A percentile compares a stretch with the other conserved stretches of the same genome.
Evolutionary conservation across 1,284 basidiomycete genomes (phyloP).

Genomic region (Ganoderma sinense): DNA sequence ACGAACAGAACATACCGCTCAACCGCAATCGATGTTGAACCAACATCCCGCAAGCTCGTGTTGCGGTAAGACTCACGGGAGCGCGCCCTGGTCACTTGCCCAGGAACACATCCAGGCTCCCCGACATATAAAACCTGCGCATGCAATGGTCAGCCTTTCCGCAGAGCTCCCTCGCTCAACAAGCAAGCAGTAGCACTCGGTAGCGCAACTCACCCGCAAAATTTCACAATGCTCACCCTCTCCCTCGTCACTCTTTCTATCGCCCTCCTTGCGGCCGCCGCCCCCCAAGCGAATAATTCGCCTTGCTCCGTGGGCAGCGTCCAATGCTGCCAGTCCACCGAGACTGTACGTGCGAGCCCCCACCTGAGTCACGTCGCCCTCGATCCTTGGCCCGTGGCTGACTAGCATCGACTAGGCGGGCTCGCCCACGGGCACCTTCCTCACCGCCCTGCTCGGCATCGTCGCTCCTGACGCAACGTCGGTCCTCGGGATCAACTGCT

Average conservation of each 20-base stretch:
- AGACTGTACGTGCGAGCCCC: conserved; percentile 7
- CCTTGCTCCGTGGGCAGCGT: conserved; percentile 34
- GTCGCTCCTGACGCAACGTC: conserved; percentile 30
- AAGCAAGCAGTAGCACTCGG: neutral
- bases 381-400: neutral
- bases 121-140: neutral
- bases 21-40: neutral
- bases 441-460: conserved; percentile 34
- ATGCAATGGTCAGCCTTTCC: neutral
- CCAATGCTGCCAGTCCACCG: conserved; percentile 36
- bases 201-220: neutral
- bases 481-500: conserved; percentile 38
- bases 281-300: neutral
- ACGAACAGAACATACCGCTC: neutral
- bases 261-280: conserved; percentile 9
- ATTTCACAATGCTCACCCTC: neutral
- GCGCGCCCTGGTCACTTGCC: no score
- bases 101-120: no score
- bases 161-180: neutral
- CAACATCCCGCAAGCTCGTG: neutral
- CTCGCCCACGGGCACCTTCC: conserved; percentile 8
- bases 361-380: neutral
- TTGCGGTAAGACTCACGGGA: neutral
- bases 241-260: neutral
- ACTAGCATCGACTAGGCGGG: conserved; percentile 16